Conservation (phyloP, 2,329 filamentous ascomycete species). For the Fusarium napiforme region DNA sequence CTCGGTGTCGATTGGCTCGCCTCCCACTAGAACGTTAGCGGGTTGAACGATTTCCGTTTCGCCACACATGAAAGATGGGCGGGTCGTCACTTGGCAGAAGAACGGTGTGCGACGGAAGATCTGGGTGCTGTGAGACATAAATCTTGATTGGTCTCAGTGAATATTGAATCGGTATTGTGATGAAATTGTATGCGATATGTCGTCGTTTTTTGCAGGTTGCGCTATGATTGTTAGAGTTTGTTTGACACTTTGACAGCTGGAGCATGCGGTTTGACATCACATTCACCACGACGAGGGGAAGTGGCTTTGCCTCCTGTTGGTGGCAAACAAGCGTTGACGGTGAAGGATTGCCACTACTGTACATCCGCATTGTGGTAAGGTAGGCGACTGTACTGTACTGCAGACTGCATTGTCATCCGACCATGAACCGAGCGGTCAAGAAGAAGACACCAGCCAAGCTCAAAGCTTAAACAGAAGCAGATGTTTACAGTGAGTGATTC, state of each 20-base stretch:
- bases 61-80: conserved; percentile 3
- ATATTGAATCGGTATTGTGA: neutral
- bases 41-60: conserved; percentile 15
- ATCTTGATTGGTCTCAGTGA: neutral
- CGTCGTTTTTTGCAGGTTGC: neutral
- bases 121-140: neutral
- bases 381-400: neutral
- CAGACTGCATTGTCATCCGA: neutral
- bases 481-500: neutral
- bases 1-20: conserved; percentile 2
- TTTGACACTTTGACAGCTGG: conserved; percentile 19
- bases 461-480: neutral
- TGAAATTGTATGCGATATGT: neutral
- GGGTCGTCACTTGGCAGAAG: conserved; percentile 1
- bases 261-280: neutral
- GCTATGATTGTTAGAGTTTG: conserved; percentile 4
- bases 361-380: neutral
- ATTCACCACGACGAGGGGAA: neutral
- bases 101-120: conserved; percentile 18
- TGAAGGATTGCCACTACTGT: conserved; percentile 3
- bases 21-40: conserved; percentile 5
- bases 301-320: neutral
- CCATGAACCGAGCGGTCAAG: neutral
- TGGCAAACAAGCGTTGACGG: neutral
- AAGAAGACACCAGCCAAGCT: neutral